phyloP scores from a whole-genome alignment of 75 land plant species.

The Ceratopteris richardii region DNA sequence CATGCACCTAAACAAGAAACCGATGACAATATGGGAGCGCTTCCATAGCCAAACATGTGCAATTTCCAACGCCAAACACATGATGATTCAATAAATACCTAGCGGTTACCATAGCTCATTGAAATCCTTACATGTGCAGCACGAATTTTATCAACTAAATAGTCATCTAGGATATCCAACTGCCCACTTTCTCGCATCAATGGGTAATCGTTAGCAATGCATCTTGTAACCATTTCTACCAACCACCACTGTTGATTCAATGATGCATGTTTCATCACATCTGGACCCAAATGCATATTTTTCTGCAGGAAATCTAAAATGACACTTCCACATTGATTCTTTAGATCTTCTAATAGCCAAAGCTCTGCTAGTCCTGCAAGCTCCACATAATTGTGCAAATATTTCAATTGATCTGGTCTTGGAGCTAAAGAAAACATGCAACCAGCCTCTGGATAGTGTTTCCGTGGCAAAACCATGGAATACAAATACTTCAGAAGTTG shows the following conservation, averaged over 20 bases:
- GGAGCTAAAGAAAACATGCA: slow-evolving; percentile 53
- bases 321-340: slow-evolving; percentile 22
- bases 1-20: no score
- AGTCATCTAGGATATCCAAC: slow-evolving; percentile 51
- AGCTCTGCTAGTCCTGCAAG: slow-evolving; percentile 56
- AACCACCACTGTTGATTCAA: slow-evolving; percentile 42
- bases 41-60: no score
- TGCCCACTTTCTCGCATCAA: slow-evolving; percentile 44
- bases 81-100: no score
- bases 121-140: slow-evolving; percentile 45
- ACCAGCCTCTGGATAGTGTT: slow-evolving; percentile 17
- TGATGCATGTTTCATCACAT: slow-evolving; percentile 37
- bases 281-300: slow-evolving; percentile 26
- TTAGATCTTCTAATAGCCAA: slow-evolving; percentile 51
- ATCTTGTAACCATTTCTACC: slow-evolving; percentile 43
- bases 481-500: slow-evolving; percentile 51
- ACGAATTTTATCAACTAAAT: slow-evolving; percentile 41
- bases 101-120: slow-evolving; percentile 4
- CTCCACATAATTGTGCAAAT: slow-evolving; percentile 47
- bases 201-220: slow-evolving; percentile 43
- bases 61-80: no score
- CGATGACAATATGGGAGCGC: no score
- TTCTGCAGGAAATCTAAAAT: slow-evolving; percentile 25
- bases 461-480: slow-evolving; percentile 35
- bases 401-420: slow-evolving; percentile 22